phyloP scores from a whole-genome alignment of 169 alveolate species.

The Sarcocystis neurona region DNA sequence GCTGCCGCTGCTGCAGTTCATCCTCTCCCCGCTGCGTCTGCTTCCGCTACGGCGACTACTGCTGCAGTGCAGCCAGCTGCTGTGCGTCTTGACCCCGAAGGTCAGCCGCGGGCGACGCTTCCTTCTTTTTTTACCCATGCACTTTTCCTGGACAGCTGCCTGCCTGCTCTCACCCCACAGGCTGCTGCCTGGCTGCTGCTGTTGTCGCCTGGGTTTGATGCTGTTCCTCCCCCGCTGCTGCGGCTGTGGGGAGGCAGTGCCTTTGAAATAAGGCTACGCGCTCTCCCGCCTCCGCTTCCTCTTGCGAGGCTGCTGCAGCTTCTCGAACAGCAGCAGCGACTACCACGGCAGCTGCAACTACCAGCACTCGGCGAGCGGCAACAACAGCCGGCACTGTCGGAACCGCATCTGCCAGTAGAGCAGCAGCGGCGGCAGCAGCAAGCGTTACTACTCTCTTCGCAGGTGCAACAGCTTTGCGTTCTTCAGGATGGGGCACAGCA shows the following conservation, averaged over 20 bases:
- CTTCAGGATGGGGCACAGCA: no score
- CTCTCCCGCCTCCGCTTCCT: slow-evolving; percentile 21
- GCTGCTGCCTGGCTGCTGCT: background rate
- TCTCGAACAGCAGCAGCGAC: background rate
- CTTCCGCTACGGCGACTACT: no score
- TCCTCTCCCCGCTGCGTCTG: no score
- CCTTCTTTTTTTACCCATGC: background rate
- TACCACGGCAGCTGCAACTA: background rate
- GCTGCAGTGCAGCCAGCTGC: no score
- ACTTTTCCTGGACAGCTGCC: background rate
- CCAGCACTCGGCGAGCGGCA: background rate
- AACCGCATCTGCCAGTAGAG: background rate
- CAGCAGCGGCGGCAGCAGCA: background rate
- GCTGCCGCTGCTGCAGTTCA: no score
- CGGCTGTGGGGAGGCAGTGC: slow-evolving; percentile 40
- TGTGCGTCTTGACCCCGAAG: background rate
- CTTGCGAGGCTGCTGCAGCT: background rate
- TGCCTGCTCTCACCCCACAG: background rate
- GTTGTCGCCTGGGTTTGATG: background rate
- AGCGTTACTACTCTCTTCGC: background rate
- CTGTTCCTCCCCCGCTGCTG: slow-evolving; percentile 15
- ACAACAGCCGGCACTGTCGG: no score
- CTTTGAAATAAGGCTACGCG: background rate
- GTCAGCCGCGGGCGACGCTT: background rate
- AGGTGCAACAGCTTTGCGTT: no score